A percentile compares a stretch with the other conserved stretches of the same genome.
Conservation (phyloP, 176 grass and related monocot species). For the Avena atlantica region DNA sequence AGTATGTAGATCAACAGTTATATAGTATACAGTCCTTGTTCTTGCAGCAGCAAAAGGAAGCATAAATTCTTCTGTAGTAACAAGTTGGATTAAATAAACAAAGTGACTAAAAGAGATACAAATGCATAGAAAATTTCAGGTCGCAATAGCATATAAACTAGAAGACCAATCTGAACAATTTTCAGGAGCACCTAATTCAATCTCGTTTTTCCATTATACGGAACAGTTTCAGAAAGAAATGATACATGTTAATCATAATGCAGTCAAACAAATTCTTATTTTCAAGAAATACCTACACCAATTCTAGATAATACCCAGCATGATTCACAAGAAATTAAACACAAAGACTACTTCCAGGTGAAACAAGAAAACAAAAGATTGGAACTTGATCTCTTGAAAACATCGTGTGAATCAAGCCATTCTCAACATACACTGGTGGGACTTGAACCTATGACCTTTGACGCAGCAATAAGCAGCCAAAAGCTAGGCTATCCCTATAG, state of each 20-base stretch:
- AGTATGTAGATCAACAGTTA: slow-evolving; percentile 9
- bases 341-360: slow-evolving; percentile 12
- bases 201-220: neutral
- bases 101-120: slow-evolving; percentile 25
- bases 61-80: neutral
- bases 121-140: neutral
- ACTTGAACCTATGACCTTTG: slow-evolving; percentile 16
- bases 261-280: slow-evolving; percentile 7
- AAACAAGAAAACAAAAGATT: neutral
- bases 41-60: slow-evolving; percentile 9
- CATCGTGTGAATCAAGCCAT: neutral
- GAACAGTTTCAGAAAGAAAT: slow-evolving; percentile 29
- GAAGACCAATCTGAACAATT: neutral
- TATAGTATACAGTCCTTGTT: slow-evolving; percentile 13
- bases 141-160: neutral
- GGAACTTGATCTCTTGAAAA: slow-evolving; percentile 29
- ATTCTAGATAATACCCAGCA: slow-evolving; percentile 7
- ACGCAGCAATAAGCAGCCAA: neutral
- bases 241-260: neutral
- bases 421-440: neutral
- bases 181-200: slow-evolving; percentile 23
- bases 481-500: neutral
- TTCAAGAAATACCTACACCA: slow-evolving; percentile 30
- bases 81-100: slow-evolving; percentile 35
- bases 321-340: slow-evolving; percentile 15